phyloP scores from a whole-genome alignment of 2,329 filamentous ascomycete genomes.

The Cercospora citrullina region DNA sequence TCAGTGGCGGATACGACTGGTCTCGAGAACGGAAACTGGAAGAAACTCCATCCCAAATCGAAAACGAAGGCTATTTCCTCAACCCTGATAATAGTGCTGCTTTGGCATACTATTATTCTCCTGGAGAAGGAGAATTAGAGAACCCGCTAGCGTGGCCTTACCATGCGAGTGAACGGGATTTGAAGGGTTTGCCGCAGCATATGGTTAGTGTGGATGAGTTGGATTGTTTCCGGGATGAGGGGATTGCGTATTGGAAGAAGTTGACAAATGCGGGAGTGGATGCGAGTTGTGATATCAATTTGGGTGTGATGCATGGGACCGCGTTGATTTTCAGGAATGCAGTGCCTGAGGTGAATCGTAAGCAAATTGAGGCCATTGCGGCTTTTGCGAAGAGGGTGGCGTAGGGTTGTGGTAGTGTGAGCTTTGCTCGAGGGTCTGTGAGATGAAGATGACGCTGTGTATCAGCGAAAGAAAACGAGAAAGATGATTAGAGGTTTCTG shows the following conservation, averaged over 20 bases:
- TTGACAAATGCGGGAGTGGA: conserved; percentile 32
- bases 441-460: neutral
- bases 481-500: neutral
- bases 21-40: conserved; percentile 14
- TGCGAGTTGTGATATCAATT: conserved; percentile 31
- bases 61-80: conserved; percentile 35
- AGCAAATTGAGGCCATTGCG: conserved; percentile 27
- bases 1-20: conserved; percentile 24
- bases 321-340: conserved; percentile 31
- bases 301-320: conserved; percentile 32
- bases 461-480: neutral
- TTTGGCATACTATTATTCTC: conserved; percentile 25
- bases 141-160: conserved; percentile 39
- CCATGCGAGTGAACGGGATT: conserved; percentile 30
- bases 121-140: conserved; percentile 6
- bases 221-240: conserved; percentile 37
- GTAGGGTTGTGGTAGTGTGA: neutral
- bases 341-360: conserved; percentile 31
- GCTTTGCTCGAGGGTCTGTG: neutral
- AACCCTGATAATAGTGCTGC: conserved; percentile 14
- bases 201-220: conserved; percentile 36
- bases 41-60: conserved; percentile 30
- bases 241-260: conserved; percentile 32
- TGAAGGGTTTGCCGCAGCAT: conserved; percentile 35
- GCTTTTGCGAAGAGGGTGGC: conserved; percentile 25